Evolutionary conservation across 345 rosid species (phyloP), one percentile per base, ranked within the genome.

Genomic region (Noccaea caerulescens): DNA sequence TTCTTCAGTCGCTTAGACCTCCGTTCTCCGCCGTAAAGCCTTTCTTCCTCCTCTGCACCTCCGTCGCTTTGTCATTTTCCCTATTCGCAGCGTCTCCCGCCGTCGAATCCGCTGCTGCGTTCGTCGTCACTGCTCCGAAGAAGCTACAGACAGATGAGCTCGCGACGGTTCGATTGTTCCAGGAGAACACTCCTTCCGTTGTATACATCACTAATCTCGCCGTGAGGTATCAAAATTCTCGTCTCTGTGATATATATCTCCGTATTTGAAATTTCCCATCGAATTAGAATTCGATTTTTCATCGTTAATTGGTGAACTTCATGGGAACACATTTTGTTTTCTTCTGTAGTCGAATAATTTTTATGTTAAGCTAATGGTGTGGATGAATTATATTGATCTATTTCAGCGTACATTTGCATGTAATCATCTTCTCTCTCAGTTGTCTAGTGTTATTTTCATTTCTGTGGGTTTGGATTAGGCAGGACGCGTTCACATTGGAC

Each of bases 151-250:
- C 88, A 46, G 92, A 93, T 76, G 98, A 90, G 72, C 89, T 93
- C 69, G 97, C 97, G 13, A 87, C 96, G 1, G 98, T 93, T 75
- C 87, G 92, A 34, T 86, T 93, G 70, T 93, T 93, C 62, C 88
- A 86, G 66, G 97, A 88, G 79, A 93, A 91, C 72, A 93, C 98
- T 72, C 96, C 97, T n/a, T 91, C 96, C 38, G 98, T 93, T 12
- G 96, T 93, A 41, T 86, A 91, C 81, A 89, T 93, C 82, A 93
- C 98, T 54, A 93, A 89, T 81, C 92, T 93, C 38, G 94, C 98
- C 11, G 91, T 57, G 72, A 89, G 82, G 98, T 90, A 61, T 36
- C 38, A 2, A 6, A 8, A 4, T 23, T 42, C 50, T 50, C 6
- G 1, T 1, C 23, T 57, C 34, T 37, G 7, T 8, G 53, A 27